phyloP scores from a whole-genome alignment of 225 moss, liverwort and hornwort genomes.

The Pseudoscleropodium purum region DNA sequence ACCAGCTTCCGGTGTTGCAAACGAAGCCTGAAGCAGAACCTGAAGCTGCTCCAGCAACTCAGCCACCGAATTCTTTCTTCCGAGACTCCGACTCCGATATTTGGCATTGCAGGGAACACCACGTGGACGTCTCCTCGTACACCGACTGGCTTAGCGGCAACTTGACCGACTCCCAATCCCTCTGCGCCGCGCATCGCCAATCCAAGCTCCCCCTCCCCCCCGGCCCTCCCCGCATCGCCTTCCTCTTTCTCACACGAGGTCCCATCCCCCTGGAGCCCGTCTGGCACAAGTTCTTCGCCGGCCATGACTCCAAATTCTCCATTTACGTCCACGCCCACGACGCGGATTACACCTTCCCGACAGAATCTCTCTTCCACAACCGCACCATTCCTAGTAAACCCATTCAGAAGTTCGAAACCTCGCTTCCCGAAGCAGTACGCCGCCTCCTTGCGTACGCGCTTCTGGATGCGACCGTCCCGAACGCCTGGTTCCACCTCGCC shows the following conservation, averaged over 20 bases:
- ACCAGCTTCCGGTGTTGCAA: background rate
- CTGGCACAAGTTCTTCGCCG: constrained; percentile 3
- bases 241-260: constrained; percentile 11
- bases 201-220: background rate
- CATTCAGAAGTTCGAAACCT: background rate
- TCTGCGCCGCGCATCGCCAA: constrained; percentile 6
- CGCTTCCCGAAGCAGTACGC: background rate
- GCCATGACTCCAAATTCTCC: background rate
- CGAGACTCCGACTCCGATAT: background rate
- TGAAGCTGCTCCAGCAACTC: background rate
- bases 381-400: background rate
- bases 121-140: background rate
- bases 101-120: constrained; percentile 12
- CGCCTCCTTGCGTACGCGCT: background rate
- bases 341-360: background rate
- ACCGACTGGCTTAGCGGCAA: background rate
- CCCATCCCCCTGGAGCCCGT: background rate
- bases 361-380: background rate
- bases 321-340: background rate
- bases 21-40: too few relatives aligned
- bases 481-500: constrained; percentile 16
- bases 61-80: constrained; percentile 16
- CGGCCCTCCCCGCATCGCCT: constrained; percentile 7
- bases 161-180: background rate
- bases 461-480: background rate